Base-by-base conservation (phyloP, 768 basidiomycete species). In the Royoungia palumana region DNA sequence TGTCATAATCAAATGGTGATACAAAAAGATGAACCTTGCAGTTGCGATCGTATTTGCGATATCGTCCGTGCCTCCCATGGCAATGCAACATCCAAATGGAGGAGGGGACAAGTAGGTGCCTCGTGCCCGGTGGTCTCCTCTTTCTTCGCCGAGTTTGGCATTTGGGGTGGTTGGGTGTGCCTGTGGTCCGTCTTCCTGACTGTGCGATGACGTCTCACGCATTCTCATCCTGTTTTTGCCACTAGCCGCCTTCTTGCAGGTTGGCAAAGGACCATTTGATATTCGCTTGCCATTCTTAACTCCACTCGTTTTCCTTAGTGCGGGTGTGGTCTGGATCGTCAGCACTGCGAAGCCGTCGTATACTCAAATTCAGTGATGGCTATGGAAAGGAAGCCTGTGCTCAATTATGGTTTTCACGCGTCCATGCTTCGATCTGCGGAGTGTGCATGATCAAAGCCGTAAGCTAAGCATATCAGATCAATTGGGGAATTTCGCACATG, bases 341-440 rank as follows among this genome's bases (percentile, higher is more conserved):
- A 45, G 41, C 45, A 46, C 38, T 34, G 32, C 37, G 25, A 40
- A 40, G 25, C 47, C 39, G 36, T 51, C 41, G 44, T 47, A 27
- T 22, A 37, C 28, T 61, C 49, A 56, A 56, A 62, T 62, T 64
- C 50, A 53, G 47, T 62, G 50, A 59, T 59, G 34, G 53, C 27
- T 59, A 63, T 64, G 62, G 62, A 64, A 53, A 57, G 50, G 51
- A 40, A 8, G 32, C 32, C 32, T 14, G 14, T 14, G 32, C 32
- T 32, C 6, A 32, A 32, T 32, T 32, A 51, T 50, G 54, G 28
- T 40, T 50, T 32, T 32, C 32, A 6, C 43, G 36, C 48, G 36
- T 36, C 41, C 42, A 35, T 25, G 54, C 51, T 56, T 59, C 62
- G 59, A 59, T 61, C 57, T 63, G 62, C 52, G 62, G 54, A 57